Conservation (phyloP, 2,329 filamentous ascomycete genomes). For the Ophiosphaerella herpotricha region DNA sequence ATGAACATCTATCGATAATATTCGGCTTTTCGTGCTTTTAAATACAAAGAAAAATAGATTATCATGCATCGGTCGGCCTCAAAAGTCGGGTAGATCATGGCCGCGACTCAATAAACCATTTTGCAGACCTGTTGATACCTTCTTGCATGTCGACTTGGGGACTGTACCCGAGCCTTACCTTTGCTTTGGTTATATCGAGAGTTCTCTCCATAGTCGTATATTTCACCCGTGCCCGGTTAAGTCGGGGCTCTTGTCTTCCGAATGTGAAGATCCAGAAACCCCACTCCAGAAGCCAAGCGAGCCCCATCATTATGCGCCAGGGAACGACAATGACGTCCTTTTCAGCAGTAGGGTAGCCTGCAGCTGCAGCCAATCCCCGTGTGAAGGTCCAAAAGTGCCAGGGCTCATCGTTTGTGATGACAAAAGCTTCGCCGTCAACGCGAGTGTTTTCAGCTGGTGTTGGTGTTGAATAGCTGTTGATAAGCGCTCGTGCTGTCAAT, state of each 20-base stretch:
- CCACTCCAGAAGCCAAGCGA: constrained; percentile 9
- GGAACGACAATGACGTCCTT: constrained; percentile 16
- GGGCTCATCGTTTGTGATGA: constrained; percentile 21
- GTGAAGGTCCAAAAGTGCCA: constrained; percentile 22
- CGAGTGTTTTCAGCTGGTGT: background rate
- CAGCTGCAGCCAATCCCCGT: constrained; percentile 6
- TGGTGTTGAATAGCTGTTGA: constrained; percentile 1
- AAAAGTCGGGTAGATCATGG: no score
- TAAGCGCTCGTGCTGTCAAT: no score
- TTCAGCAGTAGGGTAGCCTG: constrained; percentile 14
- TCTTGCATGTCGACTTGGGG: constrained; percentile 19
- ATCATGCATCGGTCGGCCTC: no score
- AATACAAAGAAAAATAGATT: no score
- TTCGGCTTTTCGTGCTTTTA: no score
- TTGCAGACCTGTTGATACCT: constrained; percentile 5
- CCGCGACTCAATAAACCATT: no score
- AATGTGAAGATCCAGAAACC: constrained; percentile 9
- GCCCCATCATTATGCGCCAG: constrained; percentile 1
- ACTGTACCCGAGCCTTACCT: constrained; percentile 18
- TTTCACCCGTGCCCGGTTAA: constrained; percentile 12
- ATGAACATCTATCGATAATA: no score
- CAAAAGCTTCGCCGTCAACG: constrained; percentile 25
- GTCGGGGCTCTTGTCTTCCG: constrained; percentile 5
- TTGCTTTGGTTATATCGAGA: constrained; percentile 21
- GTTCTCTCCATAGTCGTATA: constrained; percentile 10